Conservation (phyloP, 441 rosid genomes). For the Erodium texanum region DNA sequence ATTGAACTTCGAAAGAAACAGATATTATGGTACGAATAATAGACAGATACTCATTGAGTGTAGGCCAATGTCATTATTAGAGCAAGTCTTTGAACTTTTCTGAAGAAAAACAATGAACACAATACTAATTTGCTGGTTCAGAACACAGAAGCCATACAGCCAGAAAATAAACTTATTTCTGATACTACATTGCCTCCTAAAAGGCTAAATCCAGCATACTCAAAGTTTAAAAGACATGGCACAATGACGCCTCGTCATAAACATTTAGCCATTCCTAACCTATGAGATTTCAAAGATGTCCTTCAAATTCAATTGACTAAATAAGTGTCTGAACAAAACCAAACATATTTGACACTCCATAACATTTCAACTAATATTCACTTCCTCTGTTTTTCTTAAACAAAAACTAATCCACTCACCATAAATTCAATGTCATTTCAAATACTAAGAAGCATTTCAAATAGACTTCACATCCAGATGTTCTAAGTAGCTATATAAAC, state of each 20-base stretch:
- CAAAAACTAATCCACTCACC: background rate
- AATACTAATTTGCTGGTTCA: background rate
- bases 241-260: background rate
- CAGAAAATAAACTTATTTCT: background rate
- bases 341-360: background rate
- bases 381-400: background rate
- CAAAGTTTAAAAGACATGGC: background rate
- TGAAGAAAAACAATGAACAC: background rate
- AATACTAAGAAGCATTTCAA: background rate
- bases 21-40: background rate
- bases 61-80: background rate
- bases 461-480: background rate
- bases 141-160: background rate
- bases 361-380: background rate
- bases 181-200: background rate
- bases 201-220: background rate
- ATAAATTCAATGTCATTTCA: background rate
- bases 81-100: background rate
- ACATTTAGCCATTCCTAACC: background rate
- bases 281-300: background rate
- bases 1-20: background rate
- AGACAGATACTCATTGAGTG: background rate
- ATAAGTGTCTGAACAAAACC: background rate
- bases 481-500: background rate
- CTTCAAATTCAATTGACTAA: background rate